A percentile compares a stretch with the other conserved stretches of the same genome.
These are phyloP conservation scores for Xylaria sp. DNA, from an alignment of 2,329 filamentous ascomycete genomes.

Conservation along the genomic window DNA sequence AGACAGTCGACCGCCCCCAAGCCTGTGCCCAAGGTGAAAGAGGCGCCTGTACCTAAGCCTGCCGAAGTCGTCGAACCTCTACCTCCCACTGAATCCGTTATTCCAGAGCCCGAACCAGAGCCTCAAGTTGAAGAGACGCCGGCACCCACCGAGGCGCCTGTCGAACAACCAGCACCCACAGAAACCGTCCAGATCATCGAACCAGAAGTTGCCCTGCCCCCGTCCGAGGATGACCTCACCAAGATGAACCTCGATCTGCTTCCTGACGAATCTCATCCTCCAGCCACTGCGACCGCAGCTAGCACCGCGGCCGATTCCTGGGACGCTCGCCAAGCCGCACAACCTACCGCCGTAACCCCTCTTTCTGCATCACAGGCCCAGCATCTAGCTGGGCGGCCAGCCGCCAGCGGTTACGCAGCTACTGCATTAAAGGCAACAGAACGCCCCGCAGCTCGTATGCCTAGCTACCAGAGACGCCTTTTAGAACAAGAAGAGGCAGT, in stretches of 20 bases:
- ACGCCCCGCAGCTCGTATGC: conserved; percentile 71
- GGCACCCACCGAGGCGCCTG: conserved; percentile 46
- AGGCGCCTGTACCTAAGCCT: conserved; percentile 59
- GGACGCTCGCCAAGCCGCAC: conserved; percentile 72
- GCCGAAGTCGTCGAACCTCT: conserved; percentile 59
- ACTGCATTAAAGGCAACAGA: conserved; percentile 82
- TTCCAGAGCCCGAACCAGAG: conserved; percentile 55
- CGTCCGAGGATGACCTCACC: conserved; percentile 85
- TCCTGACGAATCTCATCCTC: conserved; percentile 80
- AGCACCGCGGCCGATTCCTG: conserved; percentile 90
- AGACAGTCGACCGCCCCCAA: conserved; percentile 69
- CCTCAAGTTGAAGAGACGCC: conserved; percentile 52
- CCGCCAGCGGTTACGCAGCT: conserved; percentile 80
- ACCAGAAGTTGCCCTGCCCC: conserved; percentile 68
- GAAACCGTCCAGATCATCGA: conserved; percentile 57
- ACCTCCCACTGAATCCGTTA: conserved; percentile 56
- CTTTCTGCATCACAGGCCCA: conserved; percentile 72
- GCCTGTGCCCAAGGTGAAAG: conserved; percentile 66
- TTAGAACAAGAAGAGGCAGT: conserved; percentile 97
- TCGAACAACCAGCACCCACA: conserved; percentile 46
- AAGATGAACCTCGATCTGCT: conserved; percentile 93
- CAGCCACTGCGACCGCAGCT: conserved; percentile 82
- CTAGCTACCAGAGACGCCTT: conserved; percentile 86
- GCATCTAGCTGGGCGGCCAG: conserved; percentile 67
- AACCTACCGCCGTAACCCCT: conserved; percentile 71